A percentile compares a stretch with the other conserved stretches of the same genome.
phyloP scores from a whole-genome alignment of 768 basidiomycete genomes.

The Hygrophoropsis aurantiaca region DNA sequence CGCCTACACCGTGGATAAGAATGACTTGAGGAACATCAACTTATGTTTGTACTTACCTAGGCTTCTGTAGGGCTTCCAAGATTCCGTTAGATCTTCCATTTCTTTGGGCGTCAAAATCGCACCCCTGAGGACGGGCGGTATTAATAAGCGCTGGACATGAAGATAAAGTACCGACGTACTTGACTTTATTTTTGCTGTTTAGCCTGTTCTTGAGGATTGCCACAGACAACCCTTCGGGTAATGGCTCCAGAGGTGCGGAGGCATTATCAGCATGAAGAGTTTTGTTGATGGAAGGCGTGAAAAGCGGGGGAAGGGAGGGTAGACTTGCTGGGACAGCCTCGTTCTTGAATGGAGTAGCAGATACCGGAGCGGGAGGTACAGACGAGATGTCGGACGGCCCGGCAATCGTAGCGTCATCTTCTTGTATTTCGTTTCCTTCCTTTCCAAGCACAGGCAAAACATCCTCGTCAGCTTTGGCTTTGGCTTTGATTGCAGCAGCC shows the following conservation, averaged over 20 bases:
- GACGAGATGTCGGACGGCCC: slow-evolving; percentile 30
- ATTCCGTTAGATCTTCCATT: slow-evolving; percentile 74
- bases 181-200: slow-evolving; percentile 69
- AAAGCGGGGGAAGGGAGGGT: slow-evolving; percentile 49
- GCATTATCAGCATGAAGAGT: slow-evolving; percentile 42
- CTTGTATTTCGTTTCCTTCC: slow-evolving; percentile 2
- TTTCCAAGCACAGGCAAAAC: slow-evolving; percentile 30
- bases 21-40: not conserved
- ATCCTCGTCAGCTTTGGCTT: slow-evolving; percentile 20
- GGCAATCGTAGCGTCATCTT: slow-evolving; percentile 10
- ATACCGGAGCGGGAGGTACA: slow-evolving; percentile 32
- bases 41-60: slow-evolving; percentile 49
- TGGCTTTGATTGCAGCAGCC: slow-evolving; percentile 1
- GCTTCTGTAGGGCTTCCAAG: slow-evolving; percentile 83
- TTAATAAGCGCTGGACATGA: slow-evolving; percentile 8
- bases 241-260: slow-evolving; percentile 31
- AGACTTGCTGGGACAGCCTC: slow-evolving; percentile 21
- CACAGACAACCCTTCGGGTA: slow-evolving; percentile 63
- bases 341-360: slow-evolving; percentile 16
- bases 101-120: slow-evolving; percentile 76
- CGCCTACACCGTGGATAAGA: slow-evolving; percentile 40
- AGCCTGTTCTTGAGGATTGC: slow-evolving; percentile 58
- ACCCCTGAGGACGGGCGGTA: slow-evolving; percentile 43
- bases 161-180: slow-evolving; percentile 41
- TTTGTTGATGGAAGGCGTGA: slow-evolving; percentile 69